Conservation (phyloP, 108 stramenopile species). For the Skeletonema costatum region DNA sequence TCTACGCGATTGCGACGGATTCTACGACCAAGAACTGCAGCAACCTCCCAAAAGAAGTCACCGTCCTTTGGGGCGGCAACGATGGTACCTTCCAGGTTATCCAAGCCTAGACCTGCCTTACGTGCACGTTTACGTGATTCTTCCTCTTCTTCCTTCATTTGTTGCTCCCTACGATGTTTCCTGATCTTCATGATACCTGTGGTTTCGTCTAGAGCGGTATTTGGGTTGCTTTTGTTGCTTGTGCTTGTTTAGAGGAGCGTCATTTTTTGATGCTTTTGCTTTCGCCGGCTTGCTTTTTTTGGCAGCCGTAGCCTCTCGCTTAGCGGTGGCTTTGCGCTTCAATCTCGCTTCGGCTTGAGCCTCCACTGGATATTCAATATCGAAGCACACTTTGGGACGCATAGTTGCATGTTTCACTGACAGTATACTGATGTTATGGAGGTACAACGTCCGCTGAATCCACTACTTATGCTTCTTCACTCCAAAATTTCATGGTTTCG, state of each 20-base stretch:
- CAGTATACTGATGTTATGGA: background rate
- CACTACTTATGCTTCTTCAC: too few species aligned
- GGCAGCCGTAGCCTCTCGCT: background rate
- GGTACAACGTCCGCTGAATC: background rate
- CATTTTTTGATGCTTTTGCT: background rate
- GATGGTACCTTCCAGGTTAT: slow-evolving; percentile 20
- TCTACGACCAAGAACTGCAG: slow-evolving; percentile 36
- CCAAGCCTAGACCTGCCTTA: background rate
- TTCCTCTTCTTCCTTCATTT: slow-evolving; percentile 1
- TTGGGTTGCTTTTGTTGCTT: background rate
- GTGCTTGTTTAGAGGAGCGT: background rate
- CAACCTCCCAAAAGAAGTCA: slow-evolving; percentile 53
- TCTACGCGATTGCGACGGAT: slow-evolving; percentile 45
- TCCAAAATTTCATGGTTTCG: too few species aligned
- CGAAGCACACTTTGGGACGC: slow-evolving; percentile 34
- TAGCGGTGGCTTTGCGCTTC: slow-evolving; percentile 24
- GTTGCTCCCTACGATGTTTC: slow-evolving; percentile 23
- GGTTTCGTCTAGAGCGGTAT: slow-evolving; percentile 7
- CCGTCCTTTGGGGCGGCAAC: slow-evolving; percentile 10
- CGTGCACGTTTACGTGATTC: slow-evolving; percentile 19
- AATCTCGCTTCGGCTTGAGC: slow-evolving; percentile 23
- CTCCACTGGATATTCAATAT: slow-evolving; percentile 32
- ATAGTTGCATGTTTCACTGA: background rate
- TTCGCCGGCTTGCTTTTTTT: slow-evolving; percentile 7
- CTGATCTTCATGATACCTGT: slow-evolving; percentile 31